Percentiles rank a stretch among this genome's conserved stretches.
Evolutionary conservation across 202 grass and related monocot species (phyloP).

Genomic region (Carex arenaria): DNA sequence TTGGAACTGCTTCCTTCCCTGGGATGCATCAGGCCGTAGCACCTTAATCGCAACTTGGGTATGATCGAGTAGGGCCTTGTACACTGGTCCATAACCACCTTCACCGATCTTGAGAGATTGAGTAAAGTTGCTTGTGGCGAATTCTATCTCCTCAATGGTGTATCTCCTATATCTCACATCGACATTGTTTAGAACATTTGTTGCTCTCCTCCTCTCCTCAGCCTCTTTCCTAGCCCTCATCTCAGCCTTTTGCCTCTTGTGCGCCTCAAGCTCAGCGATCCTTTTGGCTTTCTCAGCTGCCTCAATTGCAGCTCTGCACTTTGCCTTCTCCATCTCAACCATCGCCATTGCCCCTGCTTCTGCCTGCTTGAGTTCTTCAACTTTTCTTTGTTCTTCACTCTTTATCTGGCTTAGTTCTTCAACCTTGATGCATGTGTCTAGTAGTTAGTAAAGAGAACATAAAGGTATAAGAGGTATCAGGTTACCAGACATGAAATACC

Average conservation of each 20-base stretch:
- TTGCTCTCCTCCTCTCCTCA: constrained; percentile 62
- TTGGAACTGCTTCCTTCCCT: constrained; percentile 92
- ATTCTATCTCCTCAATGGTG: constrained; percentile 86
- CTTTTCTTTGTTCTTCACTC: constrained; percentile 54
- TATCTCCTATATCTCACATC: constrained; percentile 80
- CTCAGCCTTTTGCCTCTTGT: constrained; percentile 81
- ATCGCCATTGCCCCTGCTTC: constrained; percentile 83
- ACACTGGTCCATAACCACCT: constrained; percentile 94
- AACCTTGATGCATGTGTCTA: constrained; percentile 28
- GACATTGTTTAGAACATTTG: constrained; percentile 38
- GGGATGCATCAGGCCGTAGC: constrained; percentile 75
- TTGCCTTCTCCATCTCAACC: constrained; percentile 77
- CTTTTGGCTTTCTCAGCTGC: constrained; percentile 71
- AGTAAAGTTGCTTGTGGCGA: constrained; percentile 69
- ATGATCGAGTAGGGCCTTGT: constrained; percentile 74
- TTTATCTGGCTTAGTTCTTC: constrained; percentile 69
- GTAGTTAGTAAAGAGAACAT: too few relatives aligned
- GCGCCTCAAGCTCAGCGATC: constrained; percentile 72
- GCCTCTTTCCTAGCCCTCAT: constrained; percentile 53
- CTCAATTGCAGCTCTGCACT: constrained; percentile 86
- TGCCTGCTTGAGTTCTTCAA: constrained; percentile 52
- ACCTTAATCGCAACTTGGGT: constrained; percentile 91
- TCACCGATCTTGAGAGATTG: constrained; percentile 77
- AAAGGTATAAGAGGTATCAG: neutral
- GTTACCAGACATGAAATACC: neutral